phyloP scores from a whole-genome alignment of 2,329 filamentous ascomycete genomes.

The Xylariaceae sp. region DNA sequence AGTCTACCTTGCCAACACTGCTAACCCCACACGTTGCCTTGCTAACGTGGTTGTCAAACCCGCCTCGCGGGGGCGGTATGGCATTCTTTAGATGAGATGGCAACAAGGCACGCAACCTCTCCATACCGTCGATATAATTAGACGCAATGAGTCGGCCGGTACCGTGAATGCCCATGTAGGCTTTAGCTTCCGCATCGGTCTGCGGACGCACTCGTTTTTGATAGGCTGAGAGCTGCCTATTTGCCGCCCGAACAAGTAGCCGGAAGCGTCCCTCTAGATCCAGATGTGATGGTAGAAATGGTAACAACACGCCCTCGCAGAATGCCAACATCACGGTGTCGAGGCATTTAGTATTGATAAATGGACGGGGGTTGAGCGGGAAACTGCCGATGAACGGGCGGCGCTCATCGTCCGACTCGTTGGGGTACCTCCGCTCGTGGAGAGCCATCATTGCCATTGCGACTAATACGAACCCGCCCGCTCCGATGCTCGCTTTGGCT shows the following conservation, averaged over 20 bases:
- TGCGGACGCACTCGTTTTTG: conserved; percentile 10
- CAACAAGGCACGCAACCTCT: conserved; percentile 9
- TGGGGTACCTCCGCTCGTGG: conserved; percentile 16
- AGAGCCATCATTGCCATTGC: conserved; percentile 25
- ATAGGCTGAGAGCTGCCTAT: conserved; percentile 13
- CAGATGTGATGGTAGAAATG: conserved; percentile 14
- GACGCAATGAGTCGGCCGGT: conserved; percentile 14
- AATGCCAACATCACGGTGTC: conserved; percentile 18
- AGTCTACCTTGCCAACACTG: conserved; percentile 14
- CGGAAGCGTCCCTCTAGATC: conserved; percentile 14
- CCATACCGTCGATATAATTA: conserved; percentile 17
- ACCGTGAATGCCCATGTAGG: conserved; percentile 12
- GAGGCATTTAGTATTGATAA: conserved; percentile 9
- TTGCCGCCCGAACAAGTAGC: conserved; percentile 15
- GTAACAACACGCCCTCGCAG: conserved; percentile 12
- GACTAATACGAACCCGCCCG: conserved; percentile 22
- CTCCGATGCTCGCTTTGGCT: conserved; percentile 22
- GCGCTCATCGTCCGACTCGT: conserved; percentile 5
- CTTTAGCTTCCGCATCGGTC: neutral
- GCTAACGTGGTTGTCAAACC: conserved; percentile 3
- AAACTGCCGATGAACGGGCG: conserved; percentile 16
- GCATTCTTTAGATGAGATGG: conserved; percentile 4
- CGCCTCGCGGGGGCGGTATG: conserved; percentile 7
- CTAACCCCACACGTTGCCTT: conserved; percentile 13
- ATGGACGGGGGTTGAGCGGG: conserved; percentile 16